A percentile compares a stretch with the other conserved stretches of the same genome.
phyloP scores from a whole-genome alignment of 1,284 basidiomycete species.

The Veloboletus limbatus region DNA sequence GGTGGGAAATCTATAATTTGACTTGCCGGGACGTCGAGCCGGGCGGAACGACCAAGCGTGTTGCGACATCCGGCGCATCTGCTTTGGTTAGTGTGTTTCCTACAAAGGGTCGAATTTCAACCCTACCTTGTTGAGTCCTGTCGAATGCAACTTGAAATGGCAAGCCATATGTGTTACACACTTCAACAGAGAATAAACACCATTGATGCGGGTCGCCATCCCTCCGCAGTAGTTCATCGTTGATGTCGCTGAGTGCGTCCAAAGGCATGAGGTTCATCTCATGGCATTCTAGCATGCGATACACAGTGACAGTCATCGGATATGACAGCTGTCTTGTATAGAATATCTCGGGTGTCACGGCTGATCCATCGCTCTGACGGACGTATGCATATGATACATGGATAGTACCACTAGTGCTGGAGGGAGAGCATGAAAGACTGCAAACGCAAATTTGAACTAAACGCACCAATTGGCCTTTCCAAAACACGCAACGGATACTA shows the following conservation, averaged over 20 bases:
- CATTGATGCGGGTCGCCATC: constrained; percentile 58
- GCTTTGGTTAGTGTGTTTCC: constrained; percentile 8
- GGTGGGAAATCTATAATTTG: constrained; percentile 4
- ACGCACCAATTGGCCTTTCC: constrained; percentile 90
- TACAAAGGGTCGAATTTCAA: neutral
- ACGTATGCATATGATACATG: constrained; percentile 82
- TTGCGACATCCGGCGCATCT: constrained; percentile 45
- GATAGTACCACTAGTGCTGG: constrained; percentile 74
- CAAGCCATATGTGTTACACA: constrained; percentile 84
- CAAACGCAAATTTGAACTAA: constrained; percentile 1
- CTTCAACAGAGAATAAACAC: constrained; percentile 84
- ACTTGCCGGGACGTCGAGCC: constrained; percentile 79
- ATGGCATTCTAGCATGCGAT: constrained; percentile 86
- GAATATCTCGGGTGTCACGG: constrained; percentile 52
- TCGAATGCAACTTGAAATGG: constrained; percentile 86
- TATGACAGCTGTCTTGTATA: constrained; percentile 82
- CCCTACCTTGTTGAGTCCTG: constrained; percentile 58
- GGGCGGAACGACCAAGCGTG: constrained; percentile 70
- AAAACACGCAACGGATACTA: constrained; percentile 70
- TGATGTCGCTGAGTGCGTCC: constrained; percentile 37
- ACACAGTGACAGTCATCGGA: constrained; percentile 87
- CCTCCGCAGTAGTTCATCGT: constrained; percentile 28
- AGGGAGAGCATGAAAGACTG: constrained; percentile 3
- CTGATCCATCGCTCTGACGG: constrained; percentile 40
- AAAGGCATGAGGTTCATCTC: constrained; percentile 76